A percentile compares a stretch with the other conserved stretches of the same genome.
Conservation (phyloP, 1,139 yeast genomes). For the Taphrina wiesneri region DNA sequence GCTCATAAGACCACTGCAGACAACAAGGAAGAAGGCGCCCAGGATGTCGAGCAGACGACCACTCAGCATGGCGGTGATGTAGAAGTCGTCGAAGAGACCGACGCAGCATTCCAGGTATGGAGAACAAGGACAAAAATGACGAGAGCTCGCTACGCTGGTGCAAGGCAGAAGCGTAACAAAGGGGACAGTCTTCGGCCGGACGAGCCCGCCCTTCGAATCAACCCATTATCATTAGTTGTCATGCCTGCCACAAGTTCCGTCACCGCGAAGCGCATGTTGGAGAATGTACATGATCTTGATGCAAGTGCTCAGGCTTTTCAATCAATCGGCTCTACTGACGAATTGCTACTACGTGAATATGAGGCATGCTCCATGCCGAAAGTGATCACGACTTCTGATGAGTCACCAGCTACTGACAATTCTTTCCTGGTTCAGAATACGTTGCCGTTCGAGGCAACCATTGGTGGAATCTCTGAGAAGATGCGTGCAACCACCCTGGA, state of each 20-base stretch:
- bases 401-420: background rate
- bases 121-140: conserved; percentile 27
- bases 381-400: background rate
- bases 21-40: background rate
- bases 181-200: conserved; percentile 19
- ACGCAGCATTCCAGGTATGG: conserved; percentile 23
- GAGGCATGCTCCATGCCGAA: conserved; percentile 6
- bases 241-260: conserved; percentile 3
- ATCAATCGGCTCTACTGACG: background rate
- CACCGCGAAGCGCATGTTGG: background rate
- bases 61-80: conserved; percentile 11
- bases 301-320: background rate
- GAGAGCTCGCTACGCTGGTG: conserved; percentile 21
- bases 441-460: conserved; percentile 5
- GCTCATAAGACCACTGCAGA: conserved; percentile 17
- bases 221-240: conserved; percentile 1
- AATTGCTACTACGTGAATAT: conserved; percentile 19
- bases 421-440: background rate
- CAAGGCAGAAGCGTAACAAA: conserved; percentile 22
- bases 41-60: background rate
- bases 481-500: conserved; percentile 67
- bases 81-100: conserved; percentile 21
- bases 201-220: conserved; percentile 1
- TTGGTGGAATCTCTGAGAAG: conserved; percentile 43
- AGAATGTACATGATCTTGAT: conserved; percentile 7